phyloP scores from a whole-genome alignment of 2,329 filamentous ascomycete genomes.

The Malbranchea zuffiana region DNA sequence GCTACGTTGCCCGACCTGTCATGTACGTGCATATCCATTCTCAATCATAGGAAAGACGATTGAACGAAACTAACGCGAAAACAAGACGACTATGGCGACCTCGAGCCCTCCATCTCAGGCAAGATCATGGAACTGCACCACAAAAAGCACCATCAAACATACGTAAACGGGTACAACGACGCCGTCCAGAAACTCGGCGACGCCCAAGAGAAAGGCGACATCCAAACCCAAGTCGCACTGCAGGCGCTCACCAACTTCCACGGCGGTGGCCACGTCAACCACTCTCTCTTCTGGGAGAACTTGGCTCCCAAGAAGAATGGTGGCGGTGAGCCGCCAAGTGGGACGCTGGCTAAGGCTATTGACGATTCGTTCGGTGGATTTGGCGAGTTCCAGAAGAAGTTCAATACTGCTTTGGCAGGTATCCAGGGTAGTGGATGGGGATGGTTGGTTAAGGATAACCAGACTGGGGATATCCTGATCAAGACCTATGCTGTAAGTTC shows the following conservation, averaged over 20 bases:
- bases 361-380: slow-evolving; percentile 49
- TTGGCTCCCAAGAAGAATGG: slow-evolving; percentile 51
- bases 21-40: slow-evolving; percentile 44
- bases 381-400: slow-evolving; percentile 50
- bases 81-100: slow-evolving; percentile 87
- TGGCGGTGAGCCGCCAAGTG: slow-evolving; percentile 52
- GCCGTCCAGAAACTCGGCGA: slow-evolving; percentile 60
- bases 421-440: slow-evolving; percentile 57
- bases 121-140: slow-evolving; percentile 97
- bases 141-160: slow-evolving; percentile 88
- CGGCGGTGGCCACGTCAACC: slow-evolving; percentile 53
- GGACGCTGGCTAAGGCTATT: slow-evolving; percentile 47
- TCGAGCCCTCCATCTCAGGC: slow-evolving; percentile 72
- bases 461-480: slow-evolving; percentile 47
- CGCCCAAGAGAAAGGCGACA: slow-evolving; percentile 44
- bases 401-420: slow-evolving; percentile 52
- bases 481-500: slow-evolving; percentile 51
- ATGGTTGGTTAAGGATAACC: slow-evolving; percentile 52
- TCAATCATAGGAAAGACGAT: not conserved
- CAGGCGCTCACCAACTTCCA: slow-evolving; percentile 55
- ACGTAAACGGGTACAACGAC: slow-evolving; percentile 80
- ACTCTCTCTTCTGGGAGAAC: slow-evolving; percentile 58
- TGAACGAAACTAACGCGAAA: not conserved
- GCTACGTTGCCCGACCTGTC: slow-evolving; percentile 83
- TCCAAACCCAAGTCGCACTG: slow-evolving; percentile 47